phyloP scores from a whole-genome alignment of 768 basidiomycete species.

The Collybia sordida region DNA sequence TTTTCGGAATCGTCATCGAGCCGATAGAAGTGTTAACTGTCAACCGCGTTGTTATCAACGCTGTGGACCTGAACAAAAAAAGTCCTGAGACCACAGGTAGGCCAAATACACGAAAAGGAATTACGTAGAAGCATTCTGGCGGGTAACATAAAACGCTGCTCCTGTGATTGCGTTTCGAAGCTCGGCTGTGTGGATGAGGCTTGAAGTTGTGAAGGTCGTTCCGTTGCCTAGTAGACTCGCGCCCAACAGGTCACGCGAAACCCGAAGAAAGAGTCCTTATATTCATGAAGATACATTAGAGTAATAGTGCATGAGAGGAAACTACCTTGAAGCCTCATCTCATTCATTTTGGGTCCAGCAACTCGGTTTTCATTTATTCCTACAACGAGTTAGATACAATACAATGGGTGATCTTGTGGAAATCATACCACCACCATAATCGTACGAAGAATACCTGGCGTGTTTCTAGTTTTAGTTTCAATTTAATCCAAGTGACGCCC shows the following conservation, averaged over 20 bases:
- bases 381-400: conserved; percentile 10
- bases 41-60: conserved; percentile 40
- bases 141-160: conserved; percentile 47
- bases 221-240: conserved; percentile 48
- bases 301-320: background rate
- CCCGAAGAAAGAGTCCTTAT: conserved; percentile 50
- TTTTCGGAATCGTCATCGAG: conserved; percentile 33
- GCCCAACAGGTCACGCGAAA: conserved; percentile 46
- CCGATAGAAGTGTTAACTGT: conserved; percentile 44
- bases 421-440: conserved; percentile 50
- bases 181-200: conserved; percentile 44
- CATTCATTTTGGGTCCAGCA: conserved; percentile 49
- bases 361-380: conserved; percentile 54
- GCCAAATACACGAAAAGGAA: conserved; percentile 4
- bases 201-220: conserved; percentile 46
- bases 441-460: conserved; percentile 51
- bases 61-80: conserved; percentile 34
- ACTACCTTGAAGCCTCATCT: conserved; percentile 51
- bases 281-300: background rate
- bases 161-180: conserved; percentile 43
- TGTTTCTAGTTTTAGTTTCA: too few species aligned
- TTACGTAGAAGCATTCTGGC: conserved; percentile 45
- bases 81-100: background rate
- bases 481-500: background rate
- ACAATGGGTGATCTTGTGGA: background rate